Percentiles rank a stretch among this genome's conserved stretches.
phyloP scores from a whole-genome alignment of 2,329 filamentous ascomycete species.

The Sporothrix variecibatus region DNA sequence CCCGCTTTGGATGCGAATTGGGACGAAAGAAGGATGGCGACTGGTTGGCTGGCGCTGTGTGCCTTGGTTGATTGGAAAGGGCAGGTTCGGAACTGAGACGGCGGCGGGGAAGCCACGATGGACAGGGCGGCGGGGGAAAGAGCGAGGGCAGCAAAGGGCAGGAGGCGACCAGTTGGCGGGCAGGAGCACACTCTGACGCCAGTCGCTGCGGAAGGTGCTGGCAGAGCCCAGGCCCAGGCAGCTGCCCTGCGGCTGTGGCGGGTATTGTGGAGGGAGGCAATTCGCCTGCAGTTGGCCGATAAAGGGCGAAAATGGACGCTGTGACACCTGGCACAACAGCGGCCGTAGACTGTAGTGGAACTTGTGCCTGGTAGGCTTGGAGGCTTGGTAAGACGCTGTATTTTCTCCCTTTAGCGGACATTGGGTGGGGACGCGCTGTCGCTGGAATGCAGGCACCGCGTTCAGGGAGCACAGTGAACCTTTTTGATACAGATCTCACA shows the following conservation, averaged over 20 bases:
- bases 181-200: background rate
- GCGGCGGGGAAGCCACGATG: constrained; percentile 21
- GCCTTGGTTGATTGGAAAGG: constrained; percentile 15
- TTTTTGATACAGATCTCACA: background rate
- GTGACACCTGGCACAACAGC: background rate
- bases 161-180: background rate
- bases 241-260: constrained; percentile 2
- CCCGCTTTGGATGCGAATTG: constrained; percentile 21
- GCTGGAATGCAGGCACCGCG: constrained; percentile 8
- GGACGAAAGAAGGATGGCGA: constrained; percentile 16
- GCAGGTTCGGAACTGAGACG: constrained; percentile 20
- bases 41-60: constrained; percentile 7
- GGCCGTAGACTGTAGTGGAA: background rate
- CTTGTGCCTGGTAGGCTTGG: background rate
- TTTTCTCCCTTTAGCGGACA: background rate
- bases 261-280: background rate
- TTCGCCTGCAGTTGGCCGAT: background rate
- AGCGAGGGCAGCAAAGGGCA: background rate
- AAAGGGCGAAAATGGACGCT: background rate
- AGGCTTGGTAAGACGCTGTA: constrained; percentile 9
- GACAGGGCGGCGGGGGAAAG: constrained; percentile 11
- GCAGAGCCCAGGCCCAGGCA: constrained; percentile 3
- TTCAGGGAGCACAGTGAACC: background rate
- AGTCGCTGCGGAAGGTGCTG: too few relatives aligned
- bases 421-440: background rate